Evolutionary conservation across 1,139 yeast genomes (phyloP).

Genomic region (Candida sp.): DNA sequence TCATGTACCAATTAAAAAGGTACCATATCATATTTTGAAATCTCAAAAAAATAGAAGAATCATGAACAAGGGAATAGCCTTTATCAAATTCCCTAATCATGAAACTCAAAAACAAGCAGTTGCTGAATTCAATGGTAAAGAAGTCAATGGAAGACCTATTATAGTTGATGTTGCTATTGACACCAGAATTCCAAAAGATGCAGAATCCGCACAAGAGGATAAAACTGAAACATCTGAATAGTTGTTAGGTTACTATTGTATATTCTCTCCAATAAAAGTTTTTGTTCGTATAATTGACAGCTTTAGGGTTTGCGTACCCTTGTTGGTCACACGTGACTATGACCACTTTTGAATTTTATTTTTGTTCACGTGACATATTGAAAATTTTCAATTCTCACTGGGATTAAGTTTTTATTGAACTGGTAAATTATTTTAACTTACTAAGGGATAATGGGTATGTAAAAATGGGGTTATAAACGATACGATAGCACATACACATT

Average conservation of each 20-base stretch:
- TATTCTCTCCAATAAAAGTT: too few species aligned
- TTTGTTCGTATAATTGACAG: too few species aligned
- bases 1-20: conserved; percentile 51
- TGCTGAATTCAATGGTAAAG: conserved; percentile 49
- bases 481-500: neutral
- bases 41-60: conserved; percentile 38
- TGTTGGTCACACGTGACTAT: too few species aligned
- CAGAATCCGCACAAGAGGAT: too few species aligned
- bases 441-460: conserved; percentile 1
- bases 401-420: neutral
- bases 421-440: neutral
- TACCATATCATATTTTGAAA: conserved; percentile 37
- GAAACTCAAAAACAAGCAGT: conserved; percentile 49
- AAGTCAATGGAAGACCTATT: conserved; percentile 51
- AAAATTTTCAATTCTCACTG: neutral
- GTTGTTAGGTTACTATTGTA: too few species aligned
- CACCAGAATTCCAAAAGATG: conserved; percentile 28
- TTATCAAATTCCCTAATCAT: conserved; percentile 49
- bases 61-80: conserved; percentile 63
- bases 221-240: too few species aligned
- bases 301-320: too few species aligned
- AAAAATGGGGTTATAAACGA: neutral
- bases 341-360: too few species aligned
- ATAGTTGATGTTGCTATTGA: conserved; percentile 59
- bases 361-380: neutral